Evolutionary conservation across 345 rosid species (phyloP).

Genomic region (rapeseed (Brassica napus)): Da-Ae NC_063437.1:14361501-14362000

Average conservation of each 20-base stretch:
- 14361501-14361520: conserved; percentile 70
- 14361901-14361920: conserved; percentile 75
- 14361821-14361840: conserved; percentile 83
- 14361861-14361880: conserved; percentile 82
- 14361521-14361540: conserved; percentile 90
- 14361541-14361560: conserved; percentile 89
- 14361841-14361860: conserved; percentile 87
- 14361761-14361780: conserved; percentile 88
- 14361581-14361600: conserved; percentile 69
- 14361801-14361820: conserved; percentile 81
- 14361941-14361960: conserved; percentile 67
- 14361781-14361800: conserved; percentile 80
- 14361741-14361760: conserved; percentile 76
- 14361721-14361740: conserved; percentile 83
- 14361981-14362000: conserved; percentile 77
- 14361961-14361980: conserved; percentile 59
- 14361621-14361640: conserved; percentile 64
- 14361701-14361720: conserved; percentile 85
- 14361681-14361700: conserved; percentile 72
- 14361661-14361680: conserved; percentile 77
- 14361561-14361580: conserved; percentile 93
- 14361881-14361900: conserved; percentile 78
- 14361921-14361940: conserved; percentile 79
- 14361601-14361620: conserved; percentile 83
- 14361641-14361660: conserved; percentile 69